A percentile compares a stretch with the other conserved stretches of the same genome.
Conservation (phyloP, 768 basidiomycete species). For the Trametes maxima region DNA sequence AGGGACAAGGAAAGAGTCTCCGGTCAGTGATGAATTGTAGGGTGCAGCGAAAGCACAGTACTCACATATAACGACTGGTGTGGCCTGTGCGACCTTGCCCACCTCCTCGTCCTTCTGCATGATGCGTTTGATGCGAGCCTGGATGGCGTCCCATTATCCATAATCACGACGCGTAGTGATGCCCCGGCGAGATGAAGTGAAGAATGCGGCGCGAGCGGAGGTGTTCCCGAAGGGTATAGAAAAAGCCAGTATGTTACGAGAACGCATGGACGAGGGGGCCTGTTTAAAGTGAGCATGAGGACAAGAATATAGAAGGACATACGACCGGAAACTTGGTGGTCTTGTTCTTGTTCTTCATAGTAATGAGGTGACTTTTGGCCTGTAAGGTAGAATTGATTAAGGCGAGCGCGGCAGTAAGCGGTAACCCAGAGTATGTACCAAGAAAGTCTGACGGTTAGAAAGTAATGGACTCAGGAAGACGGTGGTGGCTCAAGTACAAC, state of each 20-base stretch:
- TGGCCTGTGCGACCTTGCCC: constrained; percentile 95
- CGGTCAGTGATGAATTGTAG: background rate
- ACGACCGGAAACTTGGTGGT: constrained; percentile 92
- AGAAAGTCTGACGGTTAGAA: too few species aligned
- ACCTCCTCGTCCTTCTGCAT: constrained; percentile 99
- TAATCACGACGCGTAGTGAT: too few species aligned
- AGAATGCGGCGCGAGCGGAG: background rate
- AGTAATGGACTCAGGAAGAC: too few species aligned
- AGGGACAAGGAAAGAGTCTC: background rate
- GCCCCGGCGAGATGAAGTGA: background rate
- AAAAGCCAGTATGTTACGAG: background rate
- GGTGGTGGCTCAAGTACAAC: too few species aligned
- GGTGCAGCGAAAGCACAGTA: constrained; percentile 18
- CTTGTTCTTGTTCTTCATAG: constrained; percentile 92
- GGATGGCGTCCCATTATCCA: background rate
- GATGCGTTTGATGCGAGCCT: constrained; percentile 99
- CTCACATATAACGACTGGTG: constrained; percentile 95
- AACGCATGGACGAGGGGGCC: background rate
- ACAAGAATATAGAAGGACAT: constrained; percentile 36
- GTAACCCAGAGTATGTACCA: too few species aligned
- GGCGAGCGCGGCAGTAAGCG: background rate
- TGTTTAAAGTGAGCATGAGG: background rate
- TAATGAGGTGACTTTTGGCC: background rate
- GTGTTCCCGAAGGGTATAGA: background rate
- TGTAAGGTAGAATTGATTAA: too few species aligned